Evolutionary conservation across 177 flowering plant genomes (phyloP).

Genomic region (Vitis hybrid): DNA sequence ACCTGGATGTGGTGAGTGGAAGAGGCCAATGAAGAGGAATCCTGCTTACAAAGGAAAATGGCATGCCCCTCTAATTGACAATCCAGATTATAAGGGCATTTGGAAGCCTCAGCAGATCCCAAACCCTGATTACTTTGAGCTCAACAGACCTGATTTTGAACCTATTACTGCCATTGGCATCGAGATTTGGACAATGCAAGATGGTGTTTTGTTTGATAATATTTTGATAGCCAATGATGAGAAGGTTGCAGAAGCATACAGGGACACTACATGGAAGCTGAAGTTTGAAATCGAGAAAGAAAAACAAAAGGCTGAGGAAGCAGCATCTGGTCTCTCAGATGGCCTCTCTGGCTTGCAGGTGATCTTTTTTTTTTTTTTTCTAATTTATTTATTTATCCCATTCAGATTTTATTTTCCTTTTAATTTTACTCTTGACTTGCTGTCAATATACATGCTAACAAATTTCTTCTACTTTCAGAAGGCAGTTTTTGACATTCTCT

Average conservation of each 20-base stretch:
- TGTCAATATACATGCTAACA: not conserved
- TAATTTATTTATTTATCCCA: not conserved
- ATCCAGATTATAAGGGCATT: conserved; percentile 25
- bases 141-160: conserved; percentile 61
- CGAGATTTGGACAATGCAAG: conserved; percentile 80
- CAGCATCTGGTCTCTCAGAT: conserved; percentile 28
- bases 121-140: conserved; percentile 60
- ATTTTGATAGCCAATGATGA: conserved; percentile 60
- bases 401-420: not conserved
- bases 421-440: not conserved
- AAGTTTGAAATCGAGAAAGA: conserved; percentile 47
- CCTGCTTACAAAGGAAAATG: conserved; percentile 78
- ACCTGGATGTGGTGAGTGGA: conserved; percentile 82
- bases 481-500: conserved; percentile 59
- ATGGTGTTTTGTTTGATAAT: conserved; percentile 29
- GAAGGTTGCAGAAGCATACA: conserved; percentile 46
- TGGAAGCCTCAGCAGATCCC: conserved; percentile 65
- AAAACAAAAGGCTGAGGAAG: conserved; percentile 33
- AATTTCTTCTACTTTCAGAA: conserved; percentile 45
- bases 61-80: conserved; percentile 64
- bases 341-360: conserved; percentile 68
- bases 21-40: conserved; percentile 63
- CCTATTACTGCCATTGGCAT: conserved; percentile 67
- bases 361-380: not conserved
- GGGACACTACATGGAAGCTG: conserved; percentile 54